Percentiles rank a stretch among this genome's conserved stretches.
Evolutionary conservation across 129 eudicot species (phyloP).

Genomic region (Kitagawia praeruptora): DNA sequence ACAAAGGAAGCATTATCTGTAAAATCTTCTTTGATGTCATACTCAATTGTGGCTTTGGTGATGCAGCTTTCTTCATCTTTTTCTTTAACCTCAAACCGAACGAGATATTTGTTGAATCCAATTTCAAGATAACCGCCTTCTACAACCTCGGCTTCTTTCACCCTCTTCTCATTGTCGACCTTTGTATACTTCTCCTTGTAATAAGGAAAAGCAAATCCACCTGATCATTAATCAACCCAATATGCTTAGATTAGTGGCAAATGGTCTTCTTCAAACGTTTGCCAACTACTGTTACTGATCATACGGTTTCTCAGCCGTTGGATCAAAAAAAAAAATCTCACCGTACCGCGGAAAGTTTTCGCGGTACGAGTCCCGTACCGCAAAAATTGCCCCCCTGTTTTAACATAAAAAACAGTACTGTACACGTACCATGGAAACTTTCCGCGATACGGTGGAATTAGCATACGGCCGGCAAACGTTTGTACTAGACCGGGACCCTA

Average conservation of each 20-base stretch:
- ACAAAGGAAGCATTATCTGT: slow-evolving; percentile 37
- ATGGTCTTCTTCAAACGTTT: no score
- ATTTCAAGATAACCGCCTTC: slow-evolving; percentile 56
- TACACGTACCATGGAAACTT: no score
- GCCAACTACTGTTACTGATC: no score
- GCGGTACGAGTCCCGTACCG: no score
- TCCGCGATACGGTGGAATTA: no score
- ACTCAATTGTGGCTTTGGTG: slow-evolving; percentile 36
- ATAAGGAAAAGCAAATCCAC: slow-evolving; percentile 15
- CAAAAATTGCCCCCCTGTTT: no score
- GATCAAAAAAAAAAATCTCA: no score
- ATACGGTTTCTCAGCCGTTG: no score
- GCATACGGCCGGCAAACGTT: no score
- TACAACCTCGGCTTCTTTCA: slow-evolving; percentile 39
- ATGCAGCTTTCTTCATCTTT: slow-evolving; percentile 28
- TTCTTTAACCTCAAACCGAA: slow-evolving; percentile 31
- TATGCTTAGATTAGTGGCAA: neutral
- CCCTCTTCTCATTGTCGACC: slow-evolving; percentile 40
- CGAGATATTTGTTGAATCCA: slow-evolving; percentile 34
- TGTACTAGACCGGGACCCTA: no score
- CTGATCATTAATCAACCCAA: neutral
- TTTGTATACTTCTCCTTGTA: slow-evolving; percentile 48
- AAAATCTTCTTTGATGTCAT: slow-evolving; percentile 41
- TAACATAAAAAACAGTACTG: no score
- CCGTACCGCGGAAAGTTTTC: no score